phyloP scores from a whole-genome alignment of 805 yeast species.

The Saccharomycodes ludwigii region DNA sequence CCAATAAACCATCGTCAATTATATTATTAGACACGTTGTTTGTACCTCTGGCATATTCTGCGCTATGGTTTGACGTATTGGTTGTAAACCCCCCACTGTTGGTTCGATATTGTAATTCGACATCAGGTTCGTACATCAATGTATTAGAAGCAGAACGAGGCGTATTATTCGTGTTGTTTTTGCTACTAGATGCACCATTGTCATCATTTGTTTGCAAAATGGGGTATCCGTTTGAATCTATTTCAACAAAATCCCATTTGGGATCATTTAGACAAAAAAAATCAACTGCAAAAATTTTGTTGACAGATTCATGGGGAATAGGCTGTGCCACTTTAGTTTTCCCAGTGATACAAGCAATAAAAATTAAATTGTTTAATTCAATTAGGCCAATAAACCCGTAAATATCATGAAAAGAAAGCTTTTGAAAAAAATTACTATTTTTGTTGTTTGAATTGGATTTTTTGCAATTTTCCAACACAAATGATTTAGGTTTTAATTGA shows the following conservation, averaged over 20 bases:
- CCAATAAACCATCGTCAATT: slow-evolving; percentile 17
- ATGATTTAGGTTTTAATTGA: slow-evolving; percentile 23
- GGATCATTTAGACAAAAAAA: slow-evolving; percentile 62
- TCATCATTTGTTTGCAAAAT: slow-evolving; percentile 29
- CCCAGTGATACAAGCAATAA: slow-evolving; percentile 69
- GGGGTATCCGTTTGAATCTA: slow-evolving; percentile 61
- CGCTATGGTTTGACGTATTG: too few species aligned
- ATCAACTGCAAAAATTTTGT: slow-evolving; percentile 74
- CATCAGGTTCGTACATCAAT: too few species aligned
- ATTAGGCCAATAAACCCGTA: slow-evolving; percentile 76
- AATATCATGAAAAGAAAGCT: slow-evolving; percentile 32
- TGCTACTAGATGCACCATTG: slow-evolving; percentile 13
- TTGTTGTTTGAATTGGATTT: slow-evolving; percentile 27
- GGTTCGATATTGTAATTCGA: too few species aligned
- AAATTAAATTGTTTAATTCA: slow-evolving; percentile 52
- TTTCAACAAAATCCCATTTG: slow-evolving; percentile 69
- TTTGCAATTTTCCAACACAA: too few species aligned
- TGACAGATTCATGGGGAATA: slow-evolving; percentile 63
- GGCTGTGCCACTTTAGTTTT: slow-evolving; percentile 74
- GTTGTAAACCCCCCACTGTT: too few species aligned
- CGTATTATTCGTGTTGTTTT: too few species aligned
- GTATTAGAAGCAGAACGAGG: too few species aligned
- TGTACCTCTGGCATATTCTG: too few species aligned
- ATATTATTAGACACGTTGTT: too few species aligned
- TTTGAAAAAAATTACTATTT: slow-evolving; percentile 27